phyloP scores from a whole-genome alignment of 1,284 basidiomycete species.

The Sporisorium scitamineum region DNA sequence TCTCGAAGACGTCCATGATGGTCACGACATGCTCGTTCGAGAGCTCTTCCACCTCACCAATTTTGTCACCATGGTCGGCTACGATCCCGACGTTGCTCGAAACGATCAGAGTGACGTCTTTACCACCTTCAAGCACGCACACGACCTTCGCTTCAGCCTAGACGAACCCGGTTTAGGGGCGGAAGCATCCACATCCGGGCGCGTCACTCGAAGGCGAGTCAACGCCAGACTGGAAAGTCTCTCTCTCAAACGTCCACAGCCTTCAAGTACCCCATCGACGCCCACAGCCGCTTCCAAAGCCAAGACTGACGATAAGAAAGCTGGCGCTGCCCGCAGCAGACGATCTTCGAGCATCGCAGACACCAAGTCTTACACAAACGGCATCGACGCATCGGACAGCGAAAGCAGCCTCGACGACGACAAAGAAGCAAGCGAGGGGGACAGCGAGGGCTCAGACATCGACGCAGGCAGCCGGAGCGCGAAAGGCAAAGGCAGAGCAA shows the following conservation, averaged over 20 bases:
- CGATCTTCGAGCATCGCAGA: slow-evolving; percentile 30
- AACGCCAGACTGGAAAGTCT: slow-evolving; percentile 48
- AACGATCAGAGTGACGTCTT: slow-evolving; percentile 56
- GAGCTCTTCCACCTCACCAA: slow-evolving; percentile 64
- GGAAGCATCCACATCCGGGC: slow-evolving; percentile 19
- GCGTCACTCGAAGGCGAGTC: slow-evolving; percentile 51
- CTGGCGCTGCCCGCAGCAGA: slow-evolving; percentile 9
- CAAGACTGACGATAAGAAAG: slow-evolving; percentile 11
- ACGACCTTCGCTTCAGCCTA: slow-evolving; percentile 47
- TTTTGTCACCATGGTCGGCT: slow-evolving; percentile 61
- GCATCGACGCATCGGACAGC: not conserved
- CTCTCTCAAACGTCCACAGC: slow-evolving; percentile 37
- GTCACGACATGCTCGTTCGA: slow-evolving; percentile 60
- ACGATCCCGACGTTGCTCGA: slow-evolving; percentile 54
- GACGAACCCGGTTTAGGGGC: slow-evolving; percentile 22
- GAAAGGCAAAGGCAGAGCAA: slow-evolving; percentile 17
- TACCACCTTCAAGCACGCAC: slow-evolving; percentile 48
- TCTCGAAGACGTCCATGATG: slow-evolving; percentile 51
- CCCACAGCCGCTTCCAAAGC: slow-evolving; percentile 8
- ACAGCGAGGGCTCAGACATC: slow-evolving; percentile 4
- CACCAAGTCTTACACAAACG: slow-evolving; percentile 7
- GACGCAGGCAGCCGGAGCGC: not conserved
- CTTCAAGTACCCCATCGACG: slow-evolving; percentile 27
- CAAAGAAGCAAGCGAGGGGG: slow-evolving; percentile 13
- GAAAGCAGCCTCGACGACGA: slow-evolving; percentile 19